Conservation (phyloP, 768 basidiomycete genomes). For the Pisolithus albus region DNA sequence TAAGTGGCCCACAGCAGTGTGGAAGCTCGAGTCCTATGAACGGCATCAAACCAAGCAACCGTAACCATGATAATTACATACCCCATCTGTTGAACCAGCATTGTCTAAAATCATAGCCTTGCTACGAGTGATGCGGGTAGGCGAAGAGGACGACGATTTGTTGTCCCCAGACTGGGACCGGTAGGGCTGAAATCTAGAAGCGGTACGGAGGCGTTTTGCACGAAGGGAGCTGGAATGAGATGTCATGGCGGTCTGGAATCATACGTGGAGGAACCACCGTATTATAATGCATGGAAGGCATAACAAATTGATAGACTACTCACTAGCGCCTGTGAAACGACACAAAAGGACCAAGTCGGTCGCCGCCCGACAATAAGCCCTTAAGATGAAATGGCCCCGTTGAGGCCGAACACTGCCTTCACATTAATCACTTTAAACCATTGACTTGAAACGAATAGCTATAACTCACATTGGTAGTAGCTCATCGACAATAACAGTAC, state of each 20-base stretch:
- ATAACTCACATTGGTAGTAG: no score
- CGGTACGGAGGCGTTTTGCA: background rate
- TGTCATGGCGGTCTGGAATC: background rate
- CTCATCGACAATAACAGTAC: no score
- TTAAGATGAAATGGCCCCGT: no score
- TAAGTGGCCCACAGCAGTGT: background rate
- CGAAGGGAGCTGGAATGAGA: background rate
- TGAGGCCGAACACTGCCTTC: no score
- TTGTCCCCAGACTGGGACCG: background rate
- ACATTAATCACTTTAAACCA: no score
- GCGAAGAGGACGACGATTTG: background rate
- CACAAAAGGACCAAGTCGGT: no score
- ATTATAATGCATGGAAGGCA: background rate
- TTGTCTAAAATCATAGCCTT: background rate
- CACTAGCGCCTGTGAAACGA: no score
- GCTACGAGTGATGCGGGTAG: background rate
- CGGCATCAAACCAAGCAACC: background rate
- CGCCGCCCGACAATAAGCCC: no score
- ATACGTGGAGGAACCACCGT: background rate
- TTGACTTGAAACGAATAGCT: no score
- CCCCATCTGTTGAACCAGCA: background rate
- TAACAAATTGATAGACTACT: background rate
- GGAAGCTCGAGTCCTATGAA: background rate
- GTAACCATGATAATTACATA: background rate
- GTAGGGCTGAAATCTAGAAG: background rate